These are phyloP conservation scores for Boletus coccyginus DNA, from an alignment of 768 basidiomycete genomes.

Conservation along the genomic window DNA sequence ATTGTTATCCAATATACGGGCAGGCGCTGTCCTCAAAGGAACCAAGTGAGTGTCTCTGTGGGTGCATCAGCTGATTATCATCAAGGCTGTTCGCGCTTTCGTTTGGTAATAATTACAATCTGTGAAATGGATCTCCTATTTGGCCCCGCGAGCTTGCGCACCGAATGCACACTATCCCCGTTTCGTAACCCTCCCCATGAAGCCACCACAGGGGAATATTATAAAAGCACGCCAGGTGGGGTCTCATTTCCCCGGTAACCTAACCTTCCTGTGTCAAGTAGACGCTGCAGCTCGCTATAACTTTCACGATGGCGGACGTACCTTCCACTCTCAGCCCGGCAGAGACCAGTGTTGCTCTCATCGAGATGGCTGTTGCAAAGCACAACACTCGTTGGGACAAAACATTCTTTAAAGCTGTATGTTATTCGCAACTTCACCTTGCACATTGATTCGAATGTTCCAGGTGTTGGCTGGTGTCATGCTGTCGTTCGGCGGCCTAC, in stretches of 20 bases:
- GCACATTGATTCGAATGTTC: background rate
- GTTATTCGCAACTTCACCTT: constrained; percentile 19
- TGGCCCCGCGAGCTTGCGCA: background rate
- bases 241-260: background rate
- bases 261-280: constrained; percentile 2
- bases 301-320: constrained; percentile 18
- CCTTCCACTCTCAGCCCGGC: constrained; percentile 55
- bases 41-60: background rate
- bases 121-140: constrained; percentile 5
- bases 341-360: constrained; percentile 54
- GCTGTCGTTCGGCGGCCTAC: constrained; percentile 71
- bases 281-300: background rate
- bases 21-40: background rate
- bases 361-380: constrained; percentile 57
- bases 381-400: constrained; percentile 60
- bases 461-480: constrained; percentile 69
- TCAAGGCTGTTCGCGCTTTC: background rate
- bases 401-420: constrained; percentile 67
- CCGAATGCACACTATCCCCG: background rate
- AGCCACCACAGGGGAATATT: background rate
- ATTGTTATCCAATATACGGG: background rate
- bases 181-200: constrained; percentile 8
- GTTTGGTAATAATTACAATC: background rate
- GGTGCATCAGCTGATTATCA: background rate
- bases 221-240: constrained; percentile 17